Conservation (phyloP, 768 basidiomycete species). For the Leucocoprinus birnbaumii region DNA sequence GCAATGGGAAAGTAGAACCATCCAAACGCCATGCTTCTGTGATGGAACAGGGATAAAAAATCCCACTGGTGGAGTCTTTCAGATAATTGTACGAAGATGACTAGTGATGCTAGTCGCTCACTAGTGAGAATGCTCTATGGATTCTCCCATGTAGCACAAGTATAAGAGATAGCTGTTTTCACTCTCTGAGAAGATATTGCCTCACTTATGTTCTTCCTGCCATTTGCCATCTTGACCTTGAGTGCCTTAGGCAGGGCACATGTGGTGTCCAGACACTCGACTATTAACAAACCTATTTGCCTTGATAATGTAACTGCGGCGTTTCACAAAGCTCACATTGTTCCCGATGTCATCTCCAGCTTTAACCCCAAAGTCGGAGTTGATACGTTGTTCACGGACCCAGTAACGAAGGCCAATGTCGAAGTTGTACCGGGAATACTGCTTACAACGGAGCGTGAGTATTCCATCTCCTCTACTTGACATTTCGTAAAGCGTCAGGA, state of each 20-base stretch:
- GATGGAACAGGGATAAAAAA: too few species aligned
- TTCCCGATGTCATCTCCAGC: slow-evolving; percentile 34
- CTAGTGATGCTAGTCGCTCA: background rate
- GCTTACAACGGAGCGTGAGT: slow-evolving; percentile 34
- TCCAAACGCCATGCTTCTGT: too few species aligned
- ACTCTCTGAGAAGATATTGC: background rate
- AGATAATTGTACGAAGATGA: background rate
- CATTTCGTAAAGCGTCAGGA: background rate
- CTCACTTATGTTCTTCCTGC: slow-evolving; percentile 1
- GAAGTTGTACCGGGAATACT: slow-evolving; percentile 33
- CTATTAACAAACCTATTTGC: slow-evolving; percentile 6
- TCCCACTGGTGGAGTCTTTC: too few species aligned
- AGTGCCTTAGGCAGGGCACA: background rate
- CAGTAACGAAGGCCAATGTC: slow-evolving; percentile 21
- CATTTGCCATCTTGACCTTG: slow-evolving; percentile 1
- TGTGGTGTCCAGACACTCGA: background rate
- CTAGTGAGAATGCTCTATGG: background rate
- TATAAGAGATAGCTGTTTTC: background rate
- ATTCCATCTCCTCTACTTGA: background rate
- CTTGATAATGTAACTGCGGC: slow-evolving; percentile 23
- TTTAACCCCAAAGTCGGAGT: slow-evolving; percentile 35
- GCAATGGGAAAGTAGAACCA: too few species aligned
- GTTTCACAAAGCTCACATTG: slow-evolving; percentile 35
- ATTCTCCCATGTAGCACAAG: background rate
- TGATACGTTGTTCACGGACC: slow-evolving; percentile 35